Base-by-base conservation (phyloP, 192 early-diverging fungal species). In the Entomortierella beljakovae region DNA sequence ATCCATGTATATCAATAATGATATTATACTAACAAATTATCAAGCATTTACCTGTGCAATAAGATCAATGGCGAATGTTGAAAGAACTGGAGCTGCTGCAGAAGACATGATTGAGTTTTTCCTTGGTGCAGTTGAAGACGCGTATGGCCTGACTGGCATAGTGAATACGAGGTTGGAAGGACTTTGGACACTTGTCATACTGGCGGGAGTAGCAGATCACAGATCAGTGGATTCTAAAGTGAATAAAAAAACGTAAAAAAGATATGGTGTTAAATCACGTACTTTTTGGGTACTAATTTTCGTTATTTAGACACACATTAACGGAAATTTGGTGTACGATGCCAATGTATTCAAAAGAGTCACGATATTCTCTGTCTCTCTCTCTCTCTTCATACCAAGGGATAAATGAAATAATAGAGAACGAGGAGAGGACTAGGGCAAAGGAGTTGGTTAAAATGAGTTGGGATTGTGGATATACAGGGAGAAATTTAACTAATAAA, bases 21-120 rank as follows among this genome's bases (percentile, higher is more conserved):
- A 26, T 42, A 57, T 59, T 40, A 22, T 6, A 53, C 13, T 37
- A 57, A 32, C 7, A n/a, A 37, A 49, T n/a, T n/a, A n/a, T n/a
- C 6, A 25, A 22, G 33, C 32, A 61, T 58, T 54, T 79, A 51
- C 75, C 75, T 79, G 75, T 31, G 75, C 75, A 53, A 79, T 79
- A 13, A 79, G 51, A 70, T 79, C 75, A 32, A 79, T 79, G 6
- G 75, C 75, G 54, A 79, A 79, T 1, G 67, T 60, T 11, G 75
- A 79, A 1, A 79, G 62, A 20, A 79, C 68, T 29, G 75, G 75
- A 9, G 75, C 54, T 26, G 61, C 57, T 0, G 67, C 38, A 18
- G 31, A 23, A 31, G 60, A 58, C 18, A 65, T 51, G 29, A 50
- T 35, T 15, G 75, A 79, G 67, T 79, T 79, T 34, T 79, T 79